Base-by-base conservation (phyloP, 805 yeast species). In the Jamesozyma spencerorum region DNA sequence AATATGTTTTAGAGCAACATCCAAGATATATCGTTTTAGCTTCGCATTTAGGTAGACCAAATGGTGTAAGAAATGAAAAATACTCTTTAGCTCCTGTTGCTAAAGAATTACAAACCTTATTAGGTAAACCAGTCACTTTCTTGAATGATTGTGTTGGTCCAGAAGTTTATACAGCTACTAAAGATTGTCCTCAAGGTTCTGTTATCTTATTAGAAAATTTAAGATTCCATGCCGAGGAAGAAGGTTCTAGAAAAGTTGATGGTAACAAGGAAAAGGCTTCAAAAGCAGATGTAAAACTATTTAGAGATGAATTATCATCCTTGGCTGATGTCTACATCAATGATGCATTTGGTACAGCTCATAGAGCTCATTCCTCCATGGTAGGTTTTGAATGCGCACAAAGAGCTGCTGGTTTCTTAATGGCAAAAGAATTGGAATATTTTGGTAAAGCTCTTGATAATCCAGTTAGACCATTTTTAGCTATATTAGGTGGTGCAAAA, bases 401-500 rank as follows among this genome's bases (percentile, higher is more conserved):
- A 72, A 83, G 92, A 71, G 98, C 97, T 58, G 82, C 97, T 51
- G 98, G 98, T 68, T 90, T 88, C 95, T 74, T 90, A 60, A 82
- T 90, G 84, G 81, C 88, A 65, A 90, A 90, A 77, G 98, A 90
- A 73, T 81, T 90, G 67, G 80, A 80, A 63, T 92, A 83, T 79
- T 90, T 90, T 65, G 94, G 96, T 58, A 90, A 88, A 77, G 97
- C 97, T 53, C 77, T 92, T 62, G 98, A 90, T 76, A 77, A 82
- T 80, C 98, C 98, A 62, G 81, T 70, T 58, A 85, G 97, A 75
- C 98, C 98, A 56, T 92, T 92, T 81, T 77, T 92, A 63, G 98
- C 98, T 56, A 92, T 92, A 66, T 78, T 92, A 55, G 99, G 99
- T 69, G 99, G 99, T 75, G 98, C 99, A 60, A 92, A 92, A 79